Evolutionary conservation across 352 stramenopile species (phyloP).

Genomic region (Phytophthora megakarya): DNA sequence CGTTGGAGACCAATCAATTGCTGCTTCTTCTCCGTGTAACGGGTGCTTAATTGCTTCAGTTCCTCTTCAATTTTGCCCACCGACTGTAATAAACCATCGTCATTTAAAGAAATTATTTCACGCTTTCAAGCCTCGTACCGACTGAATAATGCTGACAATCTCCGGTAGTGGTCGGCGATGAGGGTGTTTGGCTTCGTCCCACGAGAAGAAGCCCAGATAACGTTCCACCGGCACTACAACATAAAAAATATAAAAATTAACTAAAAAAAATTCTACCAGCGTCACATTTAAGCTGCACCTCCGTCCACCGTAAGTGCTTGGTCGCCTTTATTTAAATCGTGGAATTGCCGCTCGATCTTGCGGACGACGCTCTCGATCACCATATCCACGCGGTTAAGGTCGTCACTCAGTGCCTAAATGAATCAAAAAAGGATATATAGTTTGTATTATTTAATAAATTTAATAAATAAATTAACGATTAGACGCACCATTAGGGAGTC

Average conservation of each 20-base stretch:
- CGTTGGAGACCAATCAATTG: conserved; percentile 89
- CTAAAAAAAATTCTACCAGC: not conserved
- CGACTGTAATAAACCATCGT: conserved; percentile 45
- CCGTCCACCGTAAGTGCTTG: conserved; percentile 86
- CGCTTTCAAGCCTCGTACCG: conserved; percentile 45
- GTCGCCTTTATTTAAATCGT: conserved; percentile 92
- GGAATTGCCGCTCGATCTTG: conserved; percentile 97
- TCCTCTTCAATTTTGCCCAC: conserved; percentile 97
- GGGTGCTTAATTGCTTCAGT: conserved; percentile 93
- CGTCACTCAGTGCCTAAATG: conserved; percentile 87
- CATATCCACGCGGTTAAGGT: conserved; percentile 95
- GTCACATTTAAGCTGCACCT: conserved; percentile 34
- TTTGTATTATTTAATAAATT: no score
- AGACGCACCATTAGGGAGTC: conserved; percentile 95
- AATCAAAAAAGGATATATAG: conserved; percentile 1
- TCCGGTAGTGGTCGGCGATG: conserved; percentile 96
- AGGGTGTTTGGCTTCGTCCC: conserved; percentile 98
- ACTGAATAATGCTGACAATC: conserved; percentile 95
- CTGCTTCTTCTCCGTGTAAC: conserved; percentile 95
- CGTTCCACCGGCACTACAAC: conserved; percentile 87
- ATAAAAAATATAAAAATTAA: conserved; percentile 6
- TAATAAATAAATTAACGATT: no score
- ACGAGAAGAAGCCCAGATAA: conserved; percentile 97
- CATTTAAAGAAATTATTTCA: not conserved
- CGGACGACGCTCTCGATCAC: conserved; percentile 94